A percentile compares a stretch with the other conserved stretches of the same genome.
phyloP scores from a whole-genome alignment of 768 basidiomycete genomes.

The Trametes punicea region DNA sequence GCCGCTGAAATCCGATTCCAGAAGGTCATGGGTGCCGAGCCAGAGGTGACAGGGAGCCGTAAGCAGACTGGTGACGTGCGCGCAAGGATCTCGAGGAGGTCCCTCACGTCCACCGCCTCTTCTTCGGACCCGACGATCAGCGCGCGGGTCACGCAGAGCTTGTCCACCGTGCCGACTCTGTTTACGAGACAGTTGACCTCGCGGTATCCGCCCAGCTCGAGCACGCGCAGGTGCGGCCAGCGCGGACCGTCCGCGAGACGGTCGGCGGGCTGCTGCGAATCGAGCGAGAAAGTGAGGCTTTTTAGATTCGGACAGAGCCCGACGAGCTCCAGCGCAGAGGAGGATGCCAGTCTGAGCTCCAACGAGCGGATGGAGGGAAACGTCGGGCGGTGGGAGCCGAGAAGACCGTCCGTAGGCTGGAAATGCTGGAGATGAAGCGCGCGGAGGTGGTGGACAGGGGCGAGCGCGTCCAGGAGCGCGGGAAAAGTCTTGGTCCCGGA shows the following conservation, averaged over 20 bases:
- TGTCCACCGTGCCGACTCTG: neutral
- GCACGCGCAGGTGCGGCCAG: neutral
- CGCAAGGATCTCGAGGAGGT: neutral
- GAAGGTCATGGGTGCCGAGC: neutral
- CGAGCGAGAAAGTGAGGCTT: neutral
- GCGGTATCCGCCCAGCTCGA: neutral
- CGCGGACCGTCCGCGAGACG: neutral
- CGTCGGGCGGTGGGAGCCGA: neutral
- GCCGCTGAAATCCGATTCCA: neutral
- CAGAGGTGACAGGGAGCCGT: neutral
- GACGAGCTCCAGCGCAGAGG: constrained; percentile 1
- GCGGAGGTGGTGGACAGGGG: neutral
- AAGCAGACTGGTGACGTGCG: neutral
- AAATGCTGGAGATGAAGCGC: neutral
- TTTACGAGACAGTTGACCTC: neutral
- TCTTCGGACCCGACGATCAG: neutral
- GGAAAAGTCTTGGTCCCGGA: constrained; percentile 1
- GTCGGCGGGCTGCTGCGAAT: neutral
- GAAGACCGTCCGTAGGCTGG: neutral
- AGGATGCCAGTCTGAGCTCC: neutral
- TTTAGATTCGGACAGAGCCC: neutral
- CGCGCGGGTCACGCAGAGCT: neutral
- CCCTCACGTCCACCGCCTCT: neutral
- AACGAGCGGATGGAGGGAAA: neutral
- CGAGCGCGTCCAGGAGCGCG: neutral